Conservation (phyloP, 345 rosid genomes). For the Bruguiera gymnorhiza region DNA sequence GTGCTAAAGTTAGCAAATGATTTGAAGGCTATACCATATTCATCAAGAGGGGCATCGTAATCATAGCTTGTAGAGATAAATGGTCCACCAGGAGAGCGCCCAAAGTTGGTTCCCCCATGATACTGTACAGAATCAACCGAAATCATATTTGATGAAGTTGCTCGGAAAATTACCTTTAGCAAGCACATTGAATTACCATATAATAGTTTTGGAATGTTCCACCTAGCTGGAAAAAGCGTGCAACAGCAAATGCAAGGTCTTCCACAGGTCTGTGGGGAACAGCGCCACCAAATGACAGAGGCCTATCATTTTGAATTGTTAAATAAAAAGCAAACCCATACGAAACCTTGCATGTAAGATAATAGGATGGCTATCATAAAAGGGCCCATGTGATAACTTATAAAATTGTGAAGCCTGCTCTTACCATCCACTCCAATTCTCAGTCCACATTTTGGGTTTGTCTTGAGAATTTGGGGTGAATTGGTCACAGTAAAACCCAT, state of each 20-base stretch:
- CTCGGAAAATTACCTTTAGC: neutral
- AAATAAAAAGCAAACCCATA: neutral
- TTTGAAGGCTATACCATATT: slow-evolving; percentile 61
- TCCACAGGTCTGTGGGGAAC: slow-evolving; percentile 84
- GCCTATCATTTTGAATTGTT: slow-evolving; percentile 44
- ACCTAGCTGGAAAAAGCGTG: slow-evolving; percentile 83
- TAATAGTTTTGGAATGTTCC: slow-evolving; percentile 98
- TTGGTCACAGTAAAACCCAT: slow-evolving; percentile 95
- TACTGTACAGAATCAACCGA: slow-evolving; percentile 47
- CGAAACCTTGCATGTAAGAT: too few species aligned
- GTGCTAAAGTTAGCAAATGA: neutral
- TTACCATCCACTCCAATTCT: slow-evolving; percentile 97
- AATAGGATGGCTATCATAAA: neutral
- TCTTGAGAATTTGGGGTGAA: slow-evolving; percentile 83
- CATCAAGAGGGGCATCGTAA: slow-evolving; percentile 96
- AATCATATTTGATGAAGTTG: slow-evolving; percentile 14
- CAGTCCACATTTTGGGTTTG: slow-evolving; percentile 97
- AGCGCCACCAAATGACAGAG: slow-evolving; percentile 71
- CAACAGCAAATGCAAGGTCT: slow-evolving; percentile 92
- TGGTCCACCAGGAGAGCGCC: slow-evolving; percentile 77
- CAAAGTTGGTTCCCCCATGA: slow-evolving; percentile 97
- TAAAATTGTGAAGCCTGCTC: slow-evolving; percentile 9
- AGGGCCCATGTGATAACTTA: slow-evolving; percentile 2
- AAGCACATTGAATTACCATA: slow-evolving; percentile 53
- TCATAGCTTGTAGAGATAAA: slow-evolving; percentile 91